These are phyloP conservation scores for Naganishia albida DNA, from an alignment of 1,284 basidiomycete species.

Conservation along the genomic window DNA sequence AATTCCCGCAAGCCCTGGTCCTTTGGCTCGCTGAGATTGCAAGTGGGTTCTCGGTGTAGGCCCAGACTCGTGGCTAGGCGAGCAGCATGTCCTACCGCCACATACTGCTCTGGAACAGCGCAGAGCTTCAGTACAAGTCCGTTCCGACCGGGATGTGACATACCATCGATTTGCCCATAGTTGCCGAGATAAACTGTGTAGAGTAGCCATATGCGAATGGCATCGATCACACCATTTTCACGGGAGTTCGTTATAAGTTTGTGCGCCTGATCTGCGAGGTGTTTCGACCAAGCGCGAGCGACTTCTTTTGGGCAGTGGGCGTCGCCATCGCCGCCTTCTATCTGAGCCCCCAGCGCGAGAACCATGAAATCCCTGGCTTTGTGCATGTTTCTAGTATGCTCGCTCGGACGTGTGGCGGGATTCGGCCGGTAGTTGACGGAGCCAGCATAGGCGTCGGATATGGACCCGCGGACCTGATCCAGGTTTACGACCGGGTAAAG, in stretches of 20 bases:
- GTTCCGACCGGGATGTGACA: too few species aligned
- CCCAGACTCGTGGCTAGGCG: constrained; percentile 23
- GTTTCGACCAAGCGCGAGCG: constrained; percentile 29
- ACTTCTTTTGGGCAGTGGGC: constrained; percentile 31
- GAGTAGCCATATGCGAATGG: constrained; percentile 26
- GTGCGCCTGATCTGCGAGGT: constrained; percentile 18
- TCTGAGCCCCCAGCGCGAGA: constrained; percentile 31
- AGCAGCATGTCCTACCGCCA: constrained; percentile 25
- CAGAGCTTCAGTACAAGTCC: neutral
- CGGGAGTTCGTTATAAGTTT: neutral
- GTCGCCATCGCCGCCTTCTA: constrained; percentile 32
- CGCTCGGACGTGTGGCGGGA: constrained; percentile 1
- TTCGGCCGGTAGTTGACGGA: constrained; percentile 7
- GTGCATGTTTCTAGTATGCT: constrained; percentile 1
- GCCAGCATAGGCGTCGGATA: constrained; percentile 19
- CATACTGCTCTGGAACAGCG: constrained; percentile 20
- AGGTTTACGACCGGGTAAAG: constrained; percentile 25
- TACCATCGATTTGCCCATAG: constrained; percentile 30
- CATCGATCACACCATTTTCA: constrained; percentile 21
- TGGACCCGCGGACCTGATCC: constrained; percentile 25
- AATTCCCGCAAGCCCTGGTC: constrained; percentile 17
- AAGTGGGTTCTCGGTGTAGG: constrained; percentile 22
- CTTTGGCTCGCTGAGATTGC: constrained; percentile 15
- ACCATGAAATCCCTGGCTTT: constrained; percentile 30
- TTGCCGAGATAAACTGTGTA: constrained; percentile 24